These are phyloP conservation scores for Colletotrichum sansevieriae DNA, from an alignment of 2,329 filamentous ascomycete species.

Conservation along the genomic window DNA sequence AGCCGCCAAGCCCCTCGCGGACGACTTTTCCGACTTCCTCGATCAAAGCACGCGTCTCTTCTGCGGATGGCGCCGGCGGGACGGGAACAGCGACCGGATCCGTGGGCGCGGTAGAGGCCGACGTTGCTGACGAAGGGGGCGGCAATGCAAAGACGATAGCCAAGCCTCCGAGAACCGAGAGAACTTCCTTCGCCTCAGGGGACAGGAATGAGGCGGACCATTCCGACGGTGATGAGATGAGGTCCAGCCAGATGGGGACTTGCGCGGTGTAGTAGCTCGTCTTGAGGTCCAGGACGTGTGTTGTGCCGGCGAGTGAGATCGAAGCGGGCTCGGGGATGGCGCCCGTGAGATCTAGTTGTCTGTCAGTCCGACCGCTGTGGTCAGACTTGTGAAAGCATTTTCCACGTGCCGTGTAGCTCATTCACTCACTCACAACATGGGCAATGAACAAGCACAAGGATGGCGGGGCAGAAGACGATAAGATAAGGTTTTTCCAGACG, in stretches of 20 bases:
- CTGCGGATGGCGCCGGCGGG: conserved; percentile 22
- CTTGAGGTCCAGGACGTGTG: conserved; percentile 67
- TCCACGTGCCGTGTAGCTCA: neutral
- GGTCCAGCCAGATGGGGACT: conserved; percentile 77
- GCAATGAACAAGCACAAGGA: neutral
- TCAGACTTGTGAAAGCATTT: neutral
- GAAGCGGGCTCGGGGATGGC: conserved; percentile 54
- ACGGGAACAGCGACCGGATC: neutral
- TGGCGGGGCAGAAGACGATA: conserved; percentile 13
- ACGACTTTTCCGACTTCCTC: conserved; percentile 67
- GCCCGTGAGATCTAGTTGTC: conserved; percentile 65
- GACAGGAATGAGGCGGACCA: conserved; percentile 73
- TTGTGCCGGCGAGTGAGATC: conserved; percentile 68
- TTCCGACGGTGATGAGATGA: conserved; percentile 62
- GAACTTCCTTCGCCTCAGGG: conserved; percentile 72
- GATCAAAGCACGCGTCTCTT: conserved; percentile 58
- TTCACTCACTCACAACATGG: neutral
- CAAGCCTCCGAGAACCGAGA: conserved; percentile 71
- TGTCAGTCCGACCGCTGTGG: conserved; percentile 10
- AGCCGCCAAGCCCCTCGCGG: conserved; percentile 69
- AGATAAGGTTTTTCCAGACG: conserved; percentile 12
- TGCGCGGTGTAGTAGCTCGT: conserved; percentile 73
- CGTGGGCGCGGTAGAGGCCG: neutral
- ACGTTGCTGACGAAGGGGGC: neutral
- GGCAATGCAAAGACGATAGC: conserved; percentile 65